Evolutionary conservation across 306 rosid species (phyloP), one percentile per base, ranked within the genome.

Genomic region (Rubus idaeus): DNA sequence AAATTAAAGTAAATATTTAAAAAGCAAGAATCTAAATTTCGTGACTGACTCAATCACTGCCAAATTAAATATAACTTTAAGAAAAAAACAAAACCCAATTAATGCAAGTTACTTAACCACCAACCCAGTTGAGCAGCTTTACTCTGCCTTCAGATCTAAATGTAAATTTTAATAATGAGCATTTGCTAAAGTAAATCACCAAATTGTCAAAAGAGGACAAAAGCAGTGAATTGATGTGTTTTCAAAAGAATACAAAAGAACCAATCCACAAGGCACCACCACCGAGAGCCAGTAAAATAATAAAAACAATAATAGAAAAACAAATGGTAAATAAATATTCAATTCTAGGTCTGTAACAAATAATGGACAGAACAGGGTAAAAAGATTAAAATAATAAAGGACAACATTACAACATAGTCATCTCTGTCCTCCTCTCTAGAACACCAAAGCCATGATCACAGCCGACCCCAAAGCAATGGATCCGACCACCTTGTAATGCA

Each of bases 391-490:
- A 86, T 86, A 74, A 68, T 77, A 56, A 70, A 58, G 45, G 80
- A 63, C 60, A 20, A 60, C 21, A 49, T 55, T 40, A 46, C 70
- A 46, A 55, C 65, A 78, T 13, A 46, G 70, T 46, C 72, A 49
- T 49, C 55, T 46, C 45, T 18, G 30, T 37, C 65, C 37, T 23
- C 73, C 44, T 81, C 82, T 84, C 88, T 90, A 94, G 85, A 83
- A 75, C 44, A 88, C 64, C 80, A 92, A 79, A 46, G 89, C 89
- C 65, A 92, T 41, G 51, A 83, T 50, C 52, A 83, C 56, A 17
- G 87, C 89, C 83, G 85, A 89, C 84, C 93, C 91, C 86, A 95
- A 76, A 10, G 86, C 92, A 69, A 92, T 60, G 82, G 87, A 77
- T 69, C 89, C 93, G 5, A 82, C 58, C 77, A 89, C 71, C 88